Evolutionary conservation across 2,329 filamentous ascomycete species (phyloP), one percentile per base, ranked within the genome.

Genomic region (Epichloe elymi): DNA sequence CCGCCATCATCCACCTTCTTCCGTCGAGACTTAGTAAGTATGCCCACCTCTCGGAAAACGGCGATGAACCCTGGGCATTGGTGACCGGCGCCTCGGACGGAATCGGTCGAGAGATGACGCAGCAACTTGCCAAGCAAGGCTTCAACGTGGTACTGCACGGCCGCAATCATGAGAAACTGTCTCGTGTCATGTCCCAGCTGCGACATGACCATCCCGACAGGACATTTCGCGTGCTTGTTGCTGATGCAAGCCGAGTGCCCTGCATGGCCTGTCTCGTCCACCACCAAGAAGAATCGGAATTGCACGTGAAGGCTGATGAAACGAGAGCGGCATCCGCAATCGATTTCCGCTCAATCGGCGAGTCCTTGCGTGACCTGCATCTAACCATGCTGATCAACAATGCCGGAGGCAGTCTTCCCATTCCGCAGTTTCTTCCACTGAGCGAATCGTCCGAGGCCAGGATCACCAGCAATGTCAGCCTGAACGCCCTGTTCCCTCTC

Each of bases 71-170:
- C 15, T 35, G 43, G 43, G 72, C 71, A 2, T 60, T 78, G 5
- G 66, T 78, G 8, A 80, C 77, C 0, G 77, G 78, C 35, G 69
- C 74, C 17, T 74, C 68, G 14, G 75, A 76, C 44, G 79, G 78
- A 19, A 79, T 45, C 4, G 43, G 43, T 81, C 39, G 78, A 79
- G 71, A 64, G 0, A 72, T 80, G 53, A 70, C 70, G 3, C 61
- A 71, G 50, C 73, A 77, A 56, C 72, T 82, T n/a, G 72, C 72
- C 17, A 53, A 56, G 0, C 64, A 63, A 14, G 74, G 75, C 45
- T 80, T 80, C 69, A 75, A 78, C 56, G 67, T 82, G 36, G 65
- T 80, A 15, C 59, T 82, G 8, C 78, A 82, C 54, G 77, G 78
- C n/a, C 72, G 76, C 37, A 77, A 76, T 53, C 54, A 57, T 2